phyloP scores from a whole-genome alignment of 306 rosid genomes.

The Gillenia trifoliata region DNA sequence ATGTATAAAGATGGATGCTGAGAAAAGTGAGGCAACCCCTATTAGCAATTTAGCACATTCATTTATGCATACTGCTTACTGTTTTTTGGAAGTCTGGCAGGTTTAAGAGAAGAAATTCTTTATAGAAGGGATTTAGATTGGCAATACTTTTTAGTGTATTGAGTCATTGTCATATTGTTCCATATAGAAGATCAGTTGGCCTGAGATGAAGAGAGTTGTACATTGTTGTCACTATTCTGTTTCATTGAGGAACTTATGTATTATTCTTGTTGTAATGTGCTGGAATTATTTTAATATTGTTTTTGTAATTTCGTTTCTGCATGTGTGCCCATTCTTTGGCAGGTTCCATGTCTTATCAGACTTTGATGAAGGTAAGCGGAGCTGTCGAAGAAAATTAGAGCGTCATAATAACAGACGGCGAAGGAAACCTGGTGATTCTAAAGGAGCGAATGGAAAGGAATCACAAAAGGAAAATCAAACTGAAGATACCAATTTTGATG shows the following conservation, averaged over 20 bases:
- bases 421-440: constrained; percentile 56
- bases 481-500: constrained; percentile 46
- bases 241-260: neutral
- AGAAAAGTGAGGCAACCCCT: neutral
- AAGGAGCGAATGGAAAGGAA: constrained; percentile 35
- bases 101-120: neutral
- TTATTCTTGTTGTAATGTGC: neutral
- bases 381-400: constrained; percentile 92
- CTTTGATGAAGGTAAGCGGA: constrained; percentile 95
- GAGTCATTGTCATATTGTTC: no score
- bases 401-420: constrained; percentile 86
- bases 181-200: neutral
- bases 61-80: neutral
- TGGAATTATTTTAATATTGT: neutral
- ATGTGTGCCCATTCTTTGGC: constrained; percentile 16
- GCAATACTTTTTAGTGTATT: no score
- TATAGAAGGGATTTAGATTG: no score
- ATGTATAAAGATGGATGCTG: neutral
- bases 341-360: constrained; percentile 85
- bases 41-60: neutral
- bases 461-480: constrained; percentile 36
- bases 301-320: neutral
- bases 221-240: neutral
- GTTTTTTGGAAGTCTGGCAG: neutral
- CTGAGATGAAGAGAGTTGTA: neutral